Evolutionary conservation across 164 flowering plant species (phyloP).

Genomic region (Paratinospora sagittata): DNA sequence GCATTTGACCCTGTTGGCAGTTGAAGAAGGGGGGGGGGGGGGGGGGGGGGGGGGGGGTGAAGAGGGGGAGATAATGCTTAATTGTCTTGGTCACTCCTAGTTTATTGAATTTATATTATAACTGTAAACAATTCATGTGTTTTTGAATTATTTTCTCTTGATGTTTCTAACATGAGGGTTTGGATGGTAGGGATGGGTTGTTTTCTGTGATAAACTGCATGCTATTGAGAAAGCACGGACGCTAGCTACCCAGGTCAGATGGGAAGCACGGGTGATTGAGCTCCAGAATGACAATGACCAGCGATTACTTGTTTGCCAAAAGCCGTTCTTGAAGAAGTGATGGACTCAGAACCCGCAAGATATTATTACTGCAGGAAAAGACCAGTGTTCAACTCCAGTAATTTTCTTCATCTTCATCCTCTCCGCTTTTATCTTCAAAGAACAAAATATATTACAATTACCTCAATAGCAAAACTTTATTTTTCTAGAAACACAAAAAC

Average conservation of each 20-base stretch:
- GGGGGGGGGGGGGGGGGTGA: too few relatives aligned
- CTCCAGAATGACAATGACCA: constrained; percentile 81
- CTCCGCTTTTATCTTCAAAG: neutral
- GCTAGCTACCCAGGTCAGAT: constrained; percentile 62
- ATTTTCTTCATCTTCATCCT: neutral
- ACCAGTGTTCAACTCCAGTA: constrained; percentile 6
- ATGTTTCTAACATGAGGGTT: constrained; percentile 4
- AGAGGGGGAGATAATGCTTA: neutral
- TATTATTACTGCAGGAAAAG: constrained; percentile 4
- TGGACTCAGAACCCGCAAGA: neutral
- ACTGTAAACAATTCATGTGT: too few relatives aligned
- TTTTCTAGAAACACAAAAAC: neutral
- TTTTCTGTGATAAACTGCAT: constrained; percentile 62
- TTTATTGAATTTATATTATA: neutral
- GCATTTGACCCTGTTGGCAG: too few relatives aligned
- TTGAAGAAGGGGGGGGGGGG: too few relatives aligned
- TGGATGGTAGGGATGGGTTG: constrained; percentile 76
- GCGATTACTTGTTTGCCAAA: constrained; percentile 88
- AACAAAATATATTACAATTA: too few relatives aligned
- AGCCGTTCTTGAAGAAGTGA: constrained; percentile 84
- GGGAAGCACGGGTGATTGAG: constrained; percentile 95
- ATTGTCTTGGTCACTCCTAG: neutral
- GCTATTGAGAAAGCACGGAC: constrained; percentile 68
- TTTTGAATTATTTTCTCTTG: neutral
- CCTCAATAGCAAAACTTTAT: neutral